Evolutionary conservation across 2,329 filamentous ascomycete genomes (phyloP).

Genomic region (Parasarocladium wereldwijsianum): DNA sequence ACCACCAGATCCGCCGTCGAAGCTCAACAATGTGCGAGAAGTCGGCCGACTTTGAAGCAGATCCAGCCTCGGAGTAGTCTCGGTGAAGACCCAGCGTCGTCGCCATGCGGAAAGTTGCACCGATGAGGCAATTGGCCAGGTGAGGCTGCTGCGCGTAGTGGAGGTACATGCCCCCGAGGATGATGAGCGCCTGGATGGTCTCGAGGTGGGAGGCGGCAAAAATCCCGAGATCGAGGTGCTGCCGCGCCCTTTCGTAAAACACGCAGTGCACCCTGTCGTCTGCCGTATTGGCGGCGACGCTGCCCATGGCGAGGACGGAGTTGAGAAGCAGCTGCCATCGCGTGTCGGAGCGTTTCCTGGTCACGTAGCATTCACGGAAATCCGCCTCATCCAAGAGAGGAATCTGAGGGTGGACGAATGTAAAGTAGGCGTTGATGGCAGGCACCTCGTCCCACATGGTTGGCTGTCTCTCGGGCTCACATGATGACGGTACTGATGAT

Average conservation of each 20-base stretch:
- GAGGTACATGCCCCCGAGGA: constrained; percentile 18
- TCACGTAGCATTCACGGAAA: constrained; percentile 3
- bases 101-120: constrained; percentile 24
- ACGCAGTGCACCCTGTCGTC: constrained; percentile 2
- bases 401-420: constrained; percentile 3
- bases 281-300: constrained; percentile 4
- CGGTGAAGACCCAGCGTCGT: constrained; percentile 24
- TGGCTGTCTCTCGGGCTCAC: neutral
- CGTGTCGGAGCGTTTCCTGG: constrained; percentile 1
- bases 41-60: constrained; percentile 22
- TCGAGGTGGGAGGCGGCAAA: constrained; percentile 6
- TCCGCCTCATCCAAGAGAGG: constrained; percentile 1
- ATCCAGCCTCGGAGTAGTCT: constrained; percentile 12
- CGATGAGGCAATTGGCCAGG: constrained; percentile 25
- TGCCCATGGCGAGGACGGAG: constrained; percentile 5
- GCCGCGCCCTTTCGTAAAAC: constrained; percentile 4
- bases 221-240: constrained; percentile 2
- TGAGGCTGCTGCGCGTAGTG: constrained; percentile 25
- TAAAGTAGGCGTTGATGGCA: constrained; percentile 3
- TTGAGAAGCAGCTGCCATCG: constrained; percentile 4
- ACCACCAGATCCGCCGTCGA: constrained; percentile 21
- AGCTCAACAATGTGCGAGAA: constrained; percentile 24
- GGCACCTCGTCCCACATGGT: constrained; percentile 3
- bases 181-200: constrained; percentile 5
- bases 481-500: neutral